These are phyloP conservation scores for Hygrocybe coccinea DNA, from an alignment of 768 basidiomycete species.

Conservation along the genomic window DNA sequence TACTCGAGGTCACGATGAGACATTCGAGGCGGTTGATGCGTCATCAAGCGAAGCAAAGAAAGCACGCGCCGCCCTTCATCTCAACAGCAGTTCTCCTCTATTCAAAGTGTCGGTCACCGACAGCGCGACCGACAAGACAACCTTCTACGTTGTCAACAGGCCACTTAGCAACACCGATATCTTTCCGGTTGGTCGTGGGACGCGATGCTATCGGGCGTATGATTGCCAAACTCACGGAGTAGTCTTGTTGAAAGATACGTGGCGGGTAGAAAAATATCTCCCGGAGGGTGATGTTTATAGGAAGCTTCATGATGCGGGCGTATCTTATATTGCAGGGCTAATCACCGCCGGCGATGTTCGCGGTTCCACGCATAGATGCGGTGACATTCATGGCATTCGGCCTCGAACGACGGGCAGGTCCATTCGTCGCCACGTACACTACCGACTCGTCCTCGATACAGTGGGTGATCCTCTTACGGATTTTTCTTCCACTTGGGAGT, in stretches of 20 bases:
- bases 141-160: neutral
- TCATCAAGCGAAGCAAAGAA: neutral
- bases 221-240: conserved; percentile 1
- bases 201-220: neutral
- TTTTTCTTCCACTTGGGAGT: neutral
- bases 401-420: neutral
- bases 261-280: neutral
- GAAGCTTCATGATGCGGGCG: neutral
- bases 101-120: neutral
- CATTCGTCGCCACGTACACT: neutral
- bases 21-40: neutral
- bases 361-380: neutral
- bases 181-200: neutral
- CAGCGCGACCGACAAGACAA: neutral
- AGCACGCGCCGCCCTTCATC: neutral
- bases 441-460: neutral
- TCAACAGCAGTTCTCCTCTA: neutral
- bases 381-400: neutral
- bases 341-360: neutral
- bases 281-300: neutral
- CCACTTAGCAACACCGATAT: neutral
- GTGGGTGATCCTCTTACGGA: too few species aligned
- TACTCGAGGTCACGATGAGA: neutral
- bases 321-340: neutral
- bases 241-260: neutral